phyloP scores from a whole-genome alignment of 2,329 filamentous ascomycete species.

The Davidsoniella neocaledoniae region DNA sequence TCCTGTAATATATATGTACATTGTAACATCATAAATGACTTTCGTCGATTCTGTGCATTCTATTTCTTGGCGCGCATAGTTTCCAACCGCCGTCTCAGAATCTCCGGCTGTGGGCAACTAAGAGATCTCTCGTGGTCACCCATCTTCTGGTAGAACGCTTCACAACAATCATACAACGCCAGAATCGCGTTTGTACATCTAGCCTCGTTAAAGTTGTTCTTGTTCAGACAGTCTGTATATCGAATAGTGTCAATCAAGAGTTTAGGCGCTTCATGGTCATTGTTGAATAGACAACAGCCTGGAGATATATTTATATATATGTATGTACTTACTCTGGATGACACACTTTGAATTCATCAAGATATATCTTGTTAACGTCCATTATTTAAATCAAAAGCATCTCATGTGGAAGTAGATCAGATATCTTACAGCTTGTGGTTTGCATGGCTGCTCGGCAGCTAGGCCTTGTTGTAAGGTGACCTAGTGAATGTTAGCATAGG shows the following conservation, averaged over 20 bases:
- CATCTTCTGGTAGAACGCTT: slow-evolving; percentile 65
- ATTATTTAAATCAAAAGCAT: not conserved
- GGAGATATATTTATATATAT: not conserved
- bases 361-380: not conserved
- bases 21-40: not conserved
- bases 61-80: not conserved
- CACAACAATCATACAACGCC: slow-evolving; percentile 85
- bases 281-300: slow-evolving; percentile 45
- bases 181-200: slow-evolving; percentile 66
- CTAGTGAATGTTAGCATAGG: not conserved
- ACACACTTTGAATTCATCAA: slow-evolving; percentile 44
- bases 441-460: slow-evolving; percentile 57
- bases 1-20: not conserved
- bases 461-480: slow-evolving; percentile 10
- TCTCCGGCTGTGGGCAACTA: slow-evolving; percentile 69
- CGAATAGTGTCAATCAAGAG: not conserved
- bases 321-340: slow-evolving; percentile 55
- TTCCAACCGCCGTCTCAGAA: slow-evolving; percentile 38
- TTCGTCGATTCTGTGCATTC: not conserved
- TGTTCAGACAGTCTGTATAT: slow-evolving; percentile 58
- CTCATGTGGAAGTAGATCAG: not conserved
- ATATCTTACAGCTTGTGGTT: slow-evolving; percentile 56
- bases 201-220: slow-evolving; percentile 69
- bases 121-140: slow-evolving; percentile 61
- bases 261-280: slow-evolving; percentile 56